A percentile compares a stretch with the other conserved stretches of the same genome.
These are phyloP conservation scores for Tolypocladium sp. DNA, from an alignment of 2,329 filamentous ascomycete species.

Conservation along the genomic window DNA sequence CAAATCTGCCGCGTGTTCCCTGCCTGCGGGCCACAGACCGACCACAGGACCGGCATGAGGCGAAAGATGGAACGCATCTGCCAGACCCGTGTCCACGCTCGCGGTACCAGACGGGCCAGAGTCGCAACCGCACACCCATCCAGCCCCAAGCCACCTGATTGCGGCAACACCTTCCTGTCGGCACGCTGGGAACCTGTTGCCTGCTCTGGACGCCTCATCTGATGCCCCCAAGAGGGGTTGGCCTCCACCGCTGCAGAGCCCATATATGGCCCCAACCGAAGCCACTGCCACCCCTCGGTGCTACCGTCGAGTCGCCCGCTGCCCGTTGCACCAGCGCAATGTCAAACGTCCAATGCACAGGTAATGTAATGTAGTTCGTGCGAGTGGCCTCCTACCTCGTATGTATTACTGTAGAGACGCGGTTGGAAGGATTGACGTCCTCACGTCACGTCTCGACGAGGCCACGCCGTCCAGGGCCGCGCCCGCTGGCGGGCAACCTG, in stretches of 20 bases:
- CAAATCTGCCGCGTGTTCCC: not conserved
- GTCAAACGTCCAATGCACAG: not conserved
- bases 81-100: not conserved
- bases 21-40: not conserved
- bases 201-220: not conserved
- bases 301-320: not conserved
- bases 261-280: not conserved
- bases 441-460: not conserved
- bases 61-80: not conserved
- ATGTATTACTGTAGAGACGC: not conserved
- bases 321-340: not conserved
- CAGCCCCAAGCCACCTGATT: not conserved
- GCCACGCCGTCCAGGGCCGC: not conserved
- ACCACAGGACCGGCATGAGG: not conserved
- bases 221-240: not conserved
- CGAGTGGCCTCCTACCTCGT: no score
- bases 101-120: not conserved
- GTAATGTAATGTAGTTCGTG: not conserved
- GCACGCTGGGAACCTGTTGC: not conserved
- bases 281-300: not conserved
- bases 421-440: not conserved
- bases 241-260: not conserved
- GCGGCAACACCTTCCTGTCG: not conserved
- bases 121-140: not conserved
- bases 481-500: not conserved